Base-by-base conservation (phyloP, 345 rosid genomes). In the Salix purpurea region DNA sequence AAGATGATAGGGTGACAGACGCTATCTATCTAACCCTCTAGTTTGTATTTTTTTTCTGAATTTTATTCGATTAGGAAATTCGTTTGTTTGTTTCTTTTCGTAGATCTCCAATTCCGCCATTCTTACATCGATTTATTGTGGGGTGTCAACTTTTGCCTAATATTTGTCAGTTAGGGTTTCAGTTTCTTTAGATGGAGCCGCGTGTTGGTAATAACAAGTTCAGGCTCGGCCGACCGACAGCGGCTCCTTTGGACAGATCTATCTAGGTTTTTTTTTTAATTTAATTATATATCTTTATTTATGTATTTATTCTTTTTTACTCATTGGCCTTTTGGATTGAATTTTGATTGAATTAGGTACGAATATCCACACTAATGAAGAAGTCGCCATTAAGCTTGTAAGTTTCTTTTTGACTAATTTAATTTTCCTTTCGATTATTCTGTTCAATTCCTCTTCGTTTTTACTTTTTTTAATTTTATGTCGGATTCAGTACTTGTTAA, bases 181-280 rank as follows among this genome's bases (percentile, higher is more conserved):
- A 50, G 12, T 46, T 77, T 61, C 62, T 10, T 12, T 65, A 21
- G 42, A 94, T 91, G 99, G 99, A 95, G 80, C 94, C 97, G 13
- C 86, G 92, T 64, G 92, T 96, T 40, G 98, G 96, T 44, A 92
- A 91, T 79, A 34, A 34, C 36, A 94, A 94, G 92, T 96, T 92
- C 82, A 86, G 92, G 65, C 91, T 94, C 16, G 98, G 99, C 72
- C 79, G 94, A 96, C 94, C 89, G 99, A 97, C 30, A 85, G 97
- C 85, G 98, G 99, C 79, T 96, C 99, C 46, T 96, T 96, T 72
- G 99, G 99, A 67, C 97, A 94, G 94, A 96, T 96, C 96, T 92
- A 94, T 85, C 92, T 94, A 64, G 99, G 99, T 96, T 83, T 52
- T 85, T 82, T 73, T 48, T 60, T 5, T 58, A 21, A 42, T 37